A percentile compares a stretch with the other conserved stretches of the same genome.
Conservation (phyloP, 768 basidiomycete species). For the Leccinum disarticulatum region DNA sequence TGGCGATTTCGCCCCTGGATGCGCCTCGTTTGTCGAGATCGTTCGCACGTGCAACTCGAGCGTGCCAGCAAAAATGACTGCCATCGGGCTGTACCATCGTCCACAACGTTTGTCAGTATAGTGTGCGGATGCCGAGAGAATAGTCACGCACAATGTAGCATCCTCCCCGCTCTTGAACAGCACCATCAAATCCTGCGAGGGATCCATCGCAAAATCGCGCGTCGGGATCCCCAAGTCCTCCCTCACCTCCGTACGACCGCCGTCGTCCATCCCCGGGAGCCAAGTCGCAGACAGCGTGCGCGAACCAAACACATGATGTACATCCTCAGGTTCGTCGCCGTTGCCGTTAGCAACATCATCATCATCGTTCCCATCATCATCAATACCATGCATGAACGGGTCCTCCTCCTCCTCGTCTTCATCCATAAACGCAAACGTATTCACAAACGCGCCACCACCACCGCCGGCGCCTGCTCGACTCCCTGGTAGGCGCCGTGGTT, state of each 20-base stretch:
- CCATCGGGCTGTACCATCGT: slow-evolving; percentile 9
- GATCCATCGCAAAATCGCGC: slow-evolving; percentile 65
- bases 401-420: background rate
- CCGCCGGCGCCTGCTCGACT: background rate
- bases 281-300: slow-evolving; percentile 25
- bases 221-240: slow-evolving; percentile 41
- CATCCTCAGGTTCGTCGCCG: background rate
- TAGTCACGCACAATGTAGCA: slow-evolving; percentile 12
- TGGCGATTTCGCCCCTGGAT: slow-evolving; percentile 41
- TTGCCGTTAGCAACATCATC: background rate
- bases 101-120: background rate
- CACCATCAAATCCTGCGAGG: slow-evolving; percentile 59
- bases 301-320: slow-evolving; percentile 13
- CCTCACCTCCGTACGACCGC: slow-evolving; percentile 18
- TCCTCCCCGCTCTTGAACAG: slow-evolving; percentile 34
- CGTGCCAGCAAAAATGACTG: slow-evolving; percentile 5
- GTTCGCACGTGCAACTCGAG: slow-evolving; percentile 45
- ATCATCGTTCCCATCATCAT: background rate
- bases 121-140: background rate
- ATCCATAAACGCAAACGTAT: background rate
- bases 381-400: background rate
- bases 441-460: background rate
- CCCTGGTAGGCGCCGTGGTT: slow-evolving; percentile 2
- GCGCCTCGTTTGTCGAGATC: slow-evolving; percentile 40
- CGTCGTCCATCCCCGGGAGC: slow-evolving; percentile 16